phyloP scores from a whole-genome alignment of 257 asterid genomes.

The Capsicum chinense region DNA sequence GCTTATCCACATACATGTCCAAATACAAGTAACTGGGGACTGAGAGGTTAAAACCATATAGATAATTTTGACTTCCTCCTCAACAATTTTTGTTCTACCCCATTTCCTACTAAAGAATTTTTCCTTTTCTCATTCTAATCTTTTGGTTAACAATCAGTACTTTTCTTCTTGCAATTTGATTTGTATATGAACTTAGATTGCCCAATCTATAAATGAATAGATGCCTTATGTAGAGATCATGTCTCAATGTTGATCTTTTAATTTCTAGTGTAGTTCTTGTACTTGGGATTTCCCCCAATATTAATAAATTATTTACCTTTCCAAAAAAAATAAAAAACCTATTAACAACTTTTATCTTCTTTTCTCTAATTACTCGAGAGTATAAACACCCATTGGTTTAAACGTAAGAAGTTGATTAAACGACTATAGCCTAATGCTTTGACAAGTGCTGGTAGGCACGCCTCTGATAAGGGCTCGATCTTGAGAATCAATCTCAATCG shows the following conservation, averaged over 20 bases:
- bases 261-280: neutral
- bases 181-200: neutral
- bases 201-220: neutral
- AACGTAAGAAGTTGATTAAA: neutral
- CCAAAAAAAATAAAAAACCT: neutral
- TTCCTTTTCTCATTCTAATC: neutral
- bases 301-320: neutral
- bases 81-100: neutral
- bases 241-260: neutral
- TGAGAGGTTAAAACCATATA: neutral
- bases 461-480: too few relatives aligned
- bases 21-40: neutral
- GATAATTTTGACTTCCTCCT: neutral
- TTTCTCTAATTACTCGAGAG: neutral
- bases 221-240: neutral
- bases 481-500: too few relatives aligned
- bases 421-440: neutral
- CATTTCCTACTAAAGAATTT: neutral
- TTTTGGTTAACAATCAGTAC: neutral
- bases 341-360: neutral
- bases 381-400: neutral
- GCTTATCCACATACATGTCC: neutral
- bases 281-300: neutral
- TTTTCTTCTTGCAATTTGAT: neutral
- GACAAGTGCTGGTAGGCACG: too few relatives aligned